Evolutionary conservation across 768 basidiomycete species (phyloP).

Genomic region (Steccherinum ochraceum): DNA sequence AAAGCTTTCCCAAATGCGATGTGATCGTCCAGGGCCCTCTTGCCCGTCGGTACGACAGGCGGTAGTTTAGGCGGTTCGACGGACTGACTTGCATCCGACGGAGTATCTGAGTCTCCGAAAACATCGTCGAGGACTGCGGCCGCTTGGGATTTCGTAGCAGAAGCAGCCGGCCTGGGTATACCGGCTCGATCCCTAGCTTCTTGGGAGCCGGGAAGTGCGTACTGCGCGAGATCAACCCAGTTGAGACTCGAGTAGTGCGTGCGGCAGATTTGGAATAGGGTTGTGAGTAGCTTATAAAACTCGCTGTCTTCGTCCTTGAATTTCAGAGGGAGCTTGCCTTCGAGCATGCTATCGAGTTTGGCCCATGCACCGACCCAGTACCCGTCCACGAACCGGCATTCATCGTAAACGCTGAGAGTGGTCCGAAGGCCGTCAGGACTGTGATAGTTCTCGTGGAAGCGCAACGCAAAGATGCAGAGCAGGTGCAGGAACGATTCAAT

Average conservation of each 20-base stretch:
- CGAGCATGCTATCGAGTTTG: not conserved
- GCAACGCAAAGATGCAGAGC: not conserved
- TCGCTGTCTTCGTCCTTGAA: not conserved
- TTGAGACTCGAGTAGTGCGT: not conserved
- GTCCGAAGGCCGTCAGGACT: not conserved
- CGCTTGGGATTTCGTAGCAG: too few relatives aligned
- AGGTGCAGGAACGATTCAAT: not conserved
- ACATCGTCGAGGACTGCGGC: too few relatives aligned
- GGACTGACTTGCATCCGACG: too few relatives aligned
- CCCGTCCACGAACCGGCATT: not conserved
- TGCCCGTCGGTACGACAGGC: too few relatives aligned
- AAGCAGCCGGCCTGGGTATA: too few relatives aligned
- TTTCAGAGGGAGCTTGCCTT: not conserved
- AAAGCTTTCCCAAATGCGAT: too few relatives aligned
- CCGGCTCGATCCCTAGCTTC: too few relatives aligned
- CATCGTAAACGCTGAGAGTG: not conserved
- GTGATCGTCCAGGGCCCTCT: too few relatives aligned
- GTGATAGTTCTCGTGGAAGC: not conserved
- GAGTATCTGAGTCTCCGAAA: too few relatives aligned
- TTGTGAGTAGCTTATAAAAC: not conserved
- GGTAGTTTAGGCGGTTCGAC: too few relatives aligned
- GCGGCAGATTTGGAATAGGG: not conserved
- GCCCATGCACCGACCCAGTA: not conserved
- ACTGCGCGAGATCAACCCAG: not conserved
- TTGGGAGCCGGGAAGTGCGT: too few relatives aligned